Conservation (phyloP, 805 yeast genomes). For the Dipodascus albidus region DNA sequence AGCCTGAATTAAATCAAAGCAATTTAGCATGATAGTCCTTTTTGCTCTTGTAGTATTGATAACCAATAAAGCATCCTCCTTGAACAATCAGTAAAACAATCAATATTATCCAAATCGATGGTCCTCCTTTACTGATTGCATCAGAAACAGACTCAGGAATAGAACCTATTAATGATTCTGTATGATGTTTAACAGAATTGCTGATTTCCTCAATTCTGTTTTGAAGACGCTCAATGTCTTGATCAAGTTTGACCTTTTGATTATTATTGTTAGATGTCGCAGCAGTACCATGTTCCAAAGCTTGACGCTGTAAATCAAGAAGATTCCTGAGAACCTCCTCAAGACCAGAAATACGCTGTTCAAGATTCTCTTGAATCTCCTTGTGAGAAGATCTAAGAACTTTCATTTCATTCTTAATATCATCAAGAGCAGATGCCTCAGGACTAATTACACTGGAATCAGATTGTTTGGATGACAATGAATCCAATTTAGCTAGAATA, state of each 20-base stretch:
- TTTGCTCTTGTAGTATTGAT: slow-evolving; percentile 20
- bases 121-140: slow-evolving; percentile 19
- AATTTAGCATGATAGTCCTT: slow-evolving; percentile 16
- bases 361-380: slow-evolving; percentile 4
- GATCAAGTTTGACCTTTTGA: slow-evolving; percentile 9
- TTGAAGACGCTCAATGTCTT: slow-evolving; percentile 10
- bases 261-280: not conserved
- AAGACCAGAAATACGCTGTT: slow-evolving; percentile 9
- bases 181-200: slow-evolving; percentile 18
- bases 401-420: not conserved
- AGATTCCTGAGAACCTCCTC: slow-evolving; percentile 9
- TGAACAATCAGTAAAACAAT: slow-evolving; percentile 16
- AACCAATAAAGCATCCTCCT: slow-evolving; percentile 20
- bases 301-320: slow-evolving; percentile 5
- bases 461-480: not conserved
- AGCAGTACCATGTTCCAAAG: slow-evolving; percentile 4
- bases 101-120: slow-evolving; percentile 18
- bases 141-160: slow-evolving; percentile 17
- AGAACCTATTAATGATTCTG: slow-evolving; percentile 16
- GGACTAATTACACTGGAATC: not conserved
- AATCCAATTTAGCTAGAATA: not conserved
- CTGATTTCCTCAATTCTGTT: slow-evolving; percentile 14
- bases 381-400: not conserved
- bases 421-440: not conserved
- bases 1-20: slow-evolving; percentile 4